Base-by-base conservation (phyloP, 1,284 basidiomycete species). In the Taiwanofungus camphoratus region DNA sequence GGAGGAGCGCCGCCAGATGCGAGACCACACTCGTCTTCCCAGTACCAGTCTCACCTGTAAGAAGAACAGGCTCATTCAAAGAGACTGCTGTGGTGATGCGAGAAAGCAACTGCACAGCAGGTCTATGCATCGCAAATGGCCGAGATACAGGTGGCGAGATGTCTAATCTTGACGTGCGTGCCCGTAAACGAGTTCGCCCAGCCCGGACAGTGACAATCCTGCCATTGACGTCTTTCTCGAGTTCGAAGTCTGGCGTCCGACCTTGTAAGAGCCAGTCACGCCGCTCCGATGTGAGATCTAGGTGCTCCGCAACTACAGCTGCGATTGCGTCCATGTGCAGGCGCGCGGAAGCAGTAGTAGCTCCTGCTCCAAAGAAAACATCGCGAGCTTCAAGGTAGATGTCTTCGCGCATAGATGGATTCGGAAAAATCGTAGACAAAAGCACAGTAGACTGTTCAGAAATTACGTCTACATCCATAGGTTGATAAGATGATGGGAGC, bases 41-140 rank as follows among this genome's bases (percentile, higher is more conserved):
- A 1, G 96, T 99, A 32, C 96, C 96, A 0, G 96, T 99, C 70
- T 99, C 96, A 42, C 96, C 96, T 0, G 95, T 94, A 16, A 99
- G 76, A 2, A 99, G 75, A 1, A 95, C 71, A 0, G 96, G 93
- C 60, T 99, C 96, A 12, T 68, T 66, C 27, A 87, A 69, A 0
- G 82, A 72, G 24, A 94, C 71, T 0, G 87, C 79, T 9, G 82
- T 84, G 0, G 85, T 80, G 34, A 99, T 81, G 20, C 90, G 81
- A 30, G 93, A 88, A 18, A 98, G 74, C 5, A 98, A 71, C 18
- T 79, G 65, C 1, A 89, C 67, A 0, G 92, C 92, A 1, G 93
- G 92, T 50, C 84, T 82, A 52, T 96, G 96, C 66, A 98, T 72
- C 2, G 91, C 93, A 57, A 96, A 99, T 0, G 88, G 89, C 12